Base-by-base conservation (phyloP, 495 filamentous ascomycete species). In the Xylaria scruposa region DNA sequence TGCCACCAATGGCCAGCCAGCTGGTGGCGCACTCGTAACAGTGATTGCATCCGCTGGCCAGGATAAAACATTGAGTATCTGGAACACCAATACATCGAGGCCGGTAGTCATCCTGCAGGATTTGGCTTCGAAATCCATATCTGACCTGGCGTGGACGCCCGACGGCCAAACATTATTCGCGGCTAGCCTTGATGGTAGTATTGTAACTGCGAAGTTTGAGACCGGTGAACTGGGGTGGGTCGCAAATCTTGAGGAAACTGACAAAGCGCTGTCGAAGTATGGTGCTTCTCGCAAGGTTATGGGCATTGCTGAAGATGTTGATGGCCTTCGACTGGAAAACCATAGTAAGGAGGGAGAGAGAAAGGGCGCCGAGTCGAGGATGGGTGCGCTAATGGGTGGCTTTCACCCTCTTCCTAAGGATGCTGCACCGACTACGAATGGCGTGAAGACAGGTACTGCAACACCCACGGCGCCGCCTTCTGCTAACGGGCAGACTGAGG, bases 341-440 rank as follows among this genome's bases (percentile, higher is more conserved):
- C 91, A 90, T 74, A 97, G 94, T 81, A 97, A 95, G 76, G 93
- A 91, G 46, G 95, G 91, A 0, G 96, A 99, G 79, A 81, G 95
- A 72, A 93, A 91, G 72, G 94, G 90, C 21, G 94, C 95, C 0
- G 92, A 98, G 82, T 95, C 94, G 9, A 88, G 95, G 72, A 99
- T 99, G 96, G 97, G 96, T 17, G 95, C 94, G 26, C 81, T 99
- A 66, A 99, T 99, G 97, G 96, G 96, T 44, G 97, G 97, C 81
- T 86, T 83, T 29, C 78, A 82, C 3, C 81, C 84, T 5, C 75
- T 79, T 1, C 74, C 78, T 0, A 82, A 84, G 64, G 76, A 75
- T 46, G 64, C 79, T 4, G 76, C 75, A 0, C 76, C 76, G 7
- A 68, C 80, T 40, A 83, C 81, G 0, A 86, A 86, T 64, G 85